Percentiles rank a stretch among this genome's conserved stretches.
Evolutionary conservation across 2,329 filamentous ascomycete genomes (phyloP).

Genomic region (Didymella arachidicola): DNA sequence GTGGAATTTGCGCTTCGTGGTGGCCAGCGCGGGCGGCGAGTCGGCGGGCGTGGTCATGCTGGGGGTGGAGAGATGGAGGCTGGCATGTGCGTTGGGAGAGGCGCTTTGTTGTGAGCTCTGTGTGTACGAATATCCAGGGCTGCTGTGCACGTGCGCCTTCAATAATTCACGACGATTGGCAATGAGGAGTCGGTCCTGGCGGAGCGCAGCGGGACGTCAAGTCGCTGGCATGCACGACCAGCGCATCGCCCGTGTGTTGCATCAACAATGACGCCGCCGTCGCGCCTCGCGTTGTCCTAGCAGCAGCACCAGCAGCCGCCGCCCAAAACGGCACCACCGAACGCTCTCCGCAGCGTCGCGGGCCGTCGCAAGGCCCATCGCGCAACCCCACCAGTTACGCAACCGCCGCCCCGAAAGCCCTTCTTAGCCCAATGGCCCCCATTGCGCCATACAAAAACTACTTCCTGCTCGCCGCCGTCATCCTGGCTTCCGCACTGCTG

Average conservation of each 20-base stretch:
- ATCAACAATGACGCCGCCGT: neutral
- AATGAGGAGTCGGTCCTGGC: neutral
- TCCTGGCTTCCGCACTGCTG: slow-evolving; percentile 45
- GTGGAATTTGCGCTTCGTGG: slow-evolving; percentile 86
- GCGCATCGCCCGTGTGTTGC: neutral
- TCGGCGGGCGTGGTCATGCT: slow-evolving; percentile 19
- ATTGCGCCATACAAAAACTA: slow-evolving; percentile 42
- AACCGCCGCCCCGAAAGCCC: slow-evolving; percentile 9
- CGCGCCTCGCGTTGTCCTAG: neutral
- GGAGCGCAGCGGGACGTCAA: neutral
- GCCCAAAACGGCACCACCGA: neutral
- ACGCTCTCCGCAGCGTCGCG: neutral
- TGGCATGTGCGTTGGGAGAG: no score
- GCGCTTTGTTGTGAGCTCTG: neutral
- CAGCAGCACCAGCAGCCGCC: neutral
- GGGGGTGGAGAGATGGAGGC: neutral
- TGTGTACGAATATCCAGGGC: slow-evolving; percentile 16
- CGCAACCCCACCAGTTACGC: slow-evolving; percentile 20
- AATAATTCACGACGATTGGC: neutral
- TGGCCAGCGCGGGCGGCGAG: slow-evolving; percentile 65
- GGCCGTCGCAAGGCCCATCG: neutral
- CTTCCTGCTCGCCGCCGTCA: slow-evolving; percentile 41
- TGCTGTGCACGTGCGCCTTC: neutral
- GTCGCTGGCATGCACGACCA: neutral
- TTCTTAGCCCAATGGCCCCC: slow-evolving; percentile 27